These are phyloP conservation scores for Davidsoniella virescens DNA, from an alignment of 2,329 filamentous ascomycete genomes.

Conservation along the genomic window DNA sequence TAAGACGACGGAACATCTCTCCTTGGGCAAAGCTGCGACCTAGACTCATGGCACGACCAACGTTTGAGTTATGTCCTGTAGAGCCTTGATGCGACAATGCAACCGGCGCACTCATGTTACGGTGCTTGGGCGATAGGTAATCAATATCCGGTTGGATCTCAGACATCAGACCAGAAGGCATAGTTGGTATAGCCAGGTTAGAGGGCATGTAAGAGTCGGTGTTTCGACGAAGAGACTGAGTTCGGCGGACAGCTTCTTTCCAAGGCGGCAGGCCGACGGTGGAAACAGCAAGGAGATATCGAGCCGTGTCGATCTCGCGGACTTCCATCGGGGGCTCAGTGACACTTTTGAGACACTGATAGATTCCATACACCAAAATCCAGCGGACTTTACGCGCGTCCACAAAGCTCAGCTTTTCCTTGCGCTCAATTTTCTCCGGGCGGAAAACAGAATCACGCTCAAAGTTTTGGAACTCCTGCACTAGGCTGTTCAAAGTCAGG, in stretches of 20 bases:
- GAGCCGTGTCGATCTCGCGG: conserved; percentile 34
- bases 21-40: conserved; percentile 12
- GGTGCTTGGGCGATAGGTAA: conserved; percentile 31
- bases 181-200: neutral
- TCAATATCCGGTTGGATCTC: conserved; percentile 42
- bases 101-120: conserved; percentile 9
- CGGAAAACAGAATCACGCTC: conserved; percentile 38
- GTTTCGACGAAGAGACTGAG: conserved; percentile 16
- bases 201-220: conserved; percentile 7
- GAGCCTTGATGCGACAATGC: conserved; percentile 6
- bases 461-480: conserved; percentile 53
- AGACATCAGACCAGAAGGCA: neutral
- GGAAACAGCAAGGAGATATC: conserved; percentile 38
- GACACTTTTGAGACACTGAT: conserved; percentile 55
- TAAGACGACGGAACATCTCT: conserved; percentile 10
- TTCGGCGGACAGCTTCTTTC: conserved; percentile 20
- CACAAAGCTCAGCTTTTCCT: conserved; percentile 23
- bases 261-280: conserved; percentile 30
- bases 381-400: conserved; percentile 66
- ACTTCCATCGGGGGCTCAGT: conserved; percentile 46
- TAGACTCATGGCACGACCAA: conserved; percentile 9
- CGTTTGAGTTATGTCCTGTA: conserved; percentile 1
- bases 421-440: conserved; percentile 16
- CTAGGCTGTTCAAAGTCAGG: conserved; percentile 35
- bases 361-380: conserved; percentile 57